Conservation (phyloP, 441 rosid species). For the Erodium chrysanthum region DNA sequence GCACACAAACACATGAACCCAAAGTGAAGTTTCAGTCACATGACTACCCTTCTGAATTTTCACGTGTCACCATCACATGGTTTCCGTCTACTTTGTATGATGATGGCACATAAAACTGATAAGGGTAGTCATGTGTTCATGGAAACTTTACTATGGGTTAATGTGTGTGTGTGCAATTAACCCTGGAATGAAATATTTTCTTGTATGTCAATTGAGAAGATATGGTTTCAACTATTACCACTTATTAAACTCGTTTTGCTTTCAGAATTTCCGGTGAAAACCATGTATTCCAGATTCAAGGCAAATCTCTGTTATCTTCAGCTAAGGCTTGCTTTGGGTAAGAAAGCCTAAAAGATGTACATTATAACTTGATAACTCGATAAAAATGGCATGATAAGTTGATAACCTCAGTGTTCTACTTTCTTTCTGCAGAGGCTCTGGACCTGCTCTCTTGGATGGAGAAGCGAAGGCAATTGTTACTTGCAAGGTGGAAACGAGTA, state of each 20-base stretch:
- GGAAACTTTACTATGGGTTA: too few species aligned
- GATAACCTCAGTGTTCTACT: neutral
- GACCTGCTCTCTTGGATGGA: conserved; percentile 40
- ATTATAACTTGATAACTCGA: too few species aligned
- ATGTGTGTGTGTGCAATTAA: too few species aligned
- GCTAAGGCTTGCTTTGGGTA: conserved; percentile 50
- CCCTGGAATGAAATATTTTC: too few species aligned
- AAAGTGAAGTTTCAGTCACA: too few species aligned
- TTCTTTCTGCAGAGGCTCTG: conserved; percentile 30
- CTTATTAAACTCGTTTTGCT: neutral
- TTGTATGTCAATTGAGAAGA: too few species aligned
- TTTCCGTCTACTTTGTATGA: too few species aligned
- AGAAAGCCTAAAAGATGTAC: conserved; percentile 18
- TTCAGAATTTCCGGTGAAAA: conserved; percentile 33
- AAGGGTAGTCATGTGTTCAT: too few species aligned
- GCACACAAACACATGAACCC: too few species aligned
- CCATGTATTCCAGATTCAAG: conserved; percentile 28
- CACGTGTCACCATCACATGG: too few species aligned
- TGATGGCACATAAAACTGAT: too few species aligned
- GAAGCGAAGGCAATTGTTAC: conserved; percentile 32
- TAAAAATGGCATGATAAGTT: neutral
- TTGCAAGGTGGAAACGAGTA: neutral
- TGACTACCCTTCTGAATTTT: too few species aligned
- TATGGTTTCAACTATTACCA: neutral
- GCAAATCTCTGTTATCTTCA: conserved; percentile 34